Conservation (phyloP, 1,284 basidiomycete genomes). For the Fomitiporia mediterranea region DNA sequence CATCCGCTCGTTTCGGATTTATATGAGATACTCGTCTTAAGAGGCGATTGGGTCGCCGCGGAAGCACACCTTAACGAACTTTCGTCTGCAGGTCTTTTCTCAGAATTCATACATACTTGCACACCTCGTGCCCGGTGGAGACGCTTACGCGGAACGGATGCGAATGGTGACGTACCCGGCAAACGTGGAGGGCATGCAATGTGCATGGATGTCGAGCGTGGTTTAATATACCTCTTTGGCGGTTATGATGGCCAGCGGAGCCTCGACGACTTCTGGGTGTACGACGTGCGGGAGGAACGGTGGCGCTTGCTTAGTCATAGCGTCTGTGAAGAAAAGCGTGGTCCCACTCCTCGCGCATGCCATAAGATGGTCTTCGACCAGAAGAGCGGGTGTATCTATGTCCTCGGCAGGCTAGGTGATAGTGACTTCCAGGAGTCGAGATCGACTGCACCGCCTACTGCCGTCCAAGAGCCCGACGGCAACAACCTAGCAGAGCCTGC, state of each 20-base stretch:
- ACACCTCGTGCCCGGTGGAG: slow-evolving; percentile 57
- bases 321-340: slow-evolving; percentile 53
- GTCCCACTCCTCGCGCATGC: slow-evolving; percentile 70
- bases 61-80: slow-evolving; percentile 52
- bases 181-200: slow-evolving; percentile 77
- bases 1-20: slow-evolving; percentile 68
- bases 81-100: slow-evolving; percentile 52
- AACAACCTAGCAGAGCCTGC: neutral
- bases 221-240: slow-evolving; percentile 72
- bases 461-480: neutral
- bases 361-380: slow-evolving; percentile 81
- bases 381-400: slow-evolving; percentile 66
- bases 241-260: slow-evolving; percentile 75
- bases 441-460: neutral
- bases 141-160: slow-evolving; percentile 49
- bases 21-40: slow-evolving; percentile 60
- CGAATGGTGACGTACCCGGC: slow-evolving; percentile 58
- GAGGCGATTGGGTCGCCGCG: slow-evolving; percentile 58
- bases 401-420: slow-evolving; percentile 61
- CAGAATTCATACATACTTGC: slow-evolving; percentile 50
- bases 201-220: slow-evolving; percentile 67
- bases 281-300: slow-evolving; percentile 53
- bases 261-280: slow-evolving; percentile 79
- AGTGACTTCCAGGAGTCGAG: slow-evolving; percentile 33
- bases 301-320: slow-evolving; percentile 62